phyloP scores from a whole-genome alignment of 1,284 basidiomycete genomes.

The Mycena sp. region DNA sequence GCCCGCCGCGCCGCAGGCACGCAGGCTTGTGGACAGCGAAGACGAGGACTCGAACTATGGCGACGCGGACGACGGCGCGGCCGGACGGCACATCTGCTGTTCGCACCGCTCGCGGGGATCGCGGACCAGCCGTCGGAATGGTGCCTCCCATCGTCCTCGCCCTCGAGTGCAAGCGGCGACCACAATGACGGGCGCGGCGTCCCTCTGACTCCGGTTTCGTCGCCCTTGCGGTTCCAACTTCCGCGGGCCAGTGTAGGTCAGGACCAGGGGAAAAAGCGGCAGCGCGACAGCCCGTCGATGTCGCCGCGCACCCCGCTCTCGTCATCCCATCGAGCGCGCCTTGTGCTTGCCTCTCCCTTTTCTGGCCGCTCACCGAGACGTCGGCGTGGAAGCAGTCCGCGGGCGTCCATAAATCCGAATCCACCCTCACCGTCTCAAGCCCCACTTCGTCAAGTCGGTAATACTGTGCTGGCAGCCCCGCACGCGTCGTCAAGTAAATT shows the following conservation, averaged over 20 bases:
- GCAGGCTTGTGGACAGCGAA: constrained; percentile 38
- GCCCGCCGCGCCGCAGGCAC: constrained; percentile 5
- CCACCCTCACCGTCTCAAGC: no score
- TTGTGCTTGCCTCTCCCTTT: constrained; percentile 14
- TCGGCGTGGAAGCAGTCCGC: no score
- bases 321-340: not conserved
- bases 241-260: constrained; percentile 10
- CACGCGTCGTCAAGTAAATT: no score
- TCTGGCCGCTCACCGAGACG: no score
- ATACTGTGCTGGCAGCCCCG: no score
- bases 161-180: constrained; percentile 29
- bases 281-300: constrained; percentile 3
- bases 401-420: no score
- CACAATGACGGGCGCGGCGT: no score
- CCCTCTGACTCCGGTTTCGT: constrained; percentile 27
- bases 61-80: constrained; percentile 56
- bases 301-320: not conserved
- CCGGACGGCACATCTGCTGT: constrained; percentile 60
- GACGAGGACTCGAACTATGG: constrained; percentile 54
- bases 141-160: constrained; percentile 42
- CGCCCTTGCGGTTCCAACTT: constrained; percentile 34
- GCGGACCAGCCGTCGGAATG: constrained; percentile 43
- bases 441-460: no score
- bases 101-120: constrained; percentile 48
- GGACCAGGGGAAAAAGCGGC: constrained; percentile 21